phyloP scores from a whole-genome alignment of 176 grass and related monocot species.

The barley (Hordeum vulgare) region MorexV3_pseudomolecules_assembly NC_058518.1:449243593-449244092 shows the following conservation, averaged over 20 bases:
- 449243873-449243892: conserved; percentile 74
- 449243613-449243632: conserved; percentile 90
- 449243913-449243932: conserved; percentile 65
- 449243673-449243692: conserved; percentile 52
- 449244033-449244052: too few relatives aligned
- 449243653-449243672: conserved; percentile 70
- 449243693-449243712: conserved; percentile 75
- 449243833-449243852: conserved; percentile 82
- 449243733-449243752: conserved; percentile 64
- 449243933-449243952: conserved; percentile 85
- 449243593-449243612: conserved; percentile 71
- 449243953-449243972: conserved; percentile 89
- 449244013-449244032: too few relatives aligned
- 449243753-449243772: too few relatives aligned
- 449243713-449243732: conserved; percentile 74
- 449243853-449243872: conserved; percentile 88
- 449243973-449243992: too few relatives aligned
- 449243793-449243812: too few relatives aligned
- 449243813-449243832: conserved; percentile 79
- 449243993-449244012: too few relatives aligned
- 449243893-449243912: conserved; percentile 93
- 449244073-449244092: too few relatives aligned
- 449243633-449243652: conserved; percentile 74
- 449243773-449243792: too few relatives aligned
- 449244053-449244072: too few relatives aligned